Conservation (phyloP, 257 asterid genomes). For the Solanum chaucha region DNA sequence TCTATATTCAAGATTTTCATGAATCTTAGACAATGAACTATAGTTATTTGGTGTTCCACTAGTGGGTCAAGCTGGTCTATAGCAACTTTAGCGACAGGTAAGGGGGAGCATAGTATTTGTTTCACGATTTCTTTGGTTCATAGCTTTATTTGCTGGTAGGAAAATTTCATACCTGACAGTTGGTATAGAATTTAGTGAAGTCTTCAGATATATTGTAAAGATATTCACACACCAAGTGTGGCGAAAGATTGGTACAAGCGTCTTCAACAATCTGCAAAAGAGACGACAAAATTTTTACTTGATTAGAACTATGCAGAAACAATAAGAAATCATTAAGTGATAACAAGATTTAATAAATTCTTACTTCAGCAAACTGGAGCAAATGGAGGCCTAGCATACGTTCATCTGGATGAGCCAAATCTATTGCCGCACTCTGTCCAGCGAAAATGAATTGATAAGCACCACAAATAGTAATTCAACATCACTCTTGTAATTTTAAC, state of each 20-base stretch:
- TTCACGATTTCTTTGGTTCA: not conserved
- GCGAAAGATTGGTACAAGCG: slow-evolving; percentile 58
- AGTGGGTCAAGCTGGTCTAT: not conserved
- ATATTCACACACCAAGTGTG: slow-evolving; percentile 72
- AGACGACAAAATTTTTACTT: not conserved
- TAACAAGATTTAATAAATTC: not conserved
- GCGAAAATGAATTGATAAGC: slow-evolving; percentile 4
- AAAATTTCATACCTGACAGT: slow-evolving; percentile 60
- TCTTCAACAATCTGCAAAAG: slow-evolving; percentile 64
- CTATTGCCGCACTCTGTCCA: slow-evolving; percentile 47
- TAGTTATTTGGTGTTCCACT: not conserved
- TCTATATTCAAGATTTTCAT: not conserved
- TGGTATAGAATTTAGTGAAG: slow-evolving; percentile 74
- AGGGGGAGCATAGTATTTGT: not conserved
- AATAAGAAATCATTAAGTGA: not conserved
- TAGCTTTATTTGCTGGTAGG: not conserved
- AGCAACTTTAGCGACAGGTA: not conserved
- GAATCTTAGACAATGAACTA: not conserved
- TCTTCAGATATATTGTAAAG: slow-evolving; percentile 78
- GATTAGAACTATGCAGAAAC: not conserved
- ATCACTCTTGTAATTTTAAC: not conserved
- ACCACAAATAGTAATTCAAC: not conserved
- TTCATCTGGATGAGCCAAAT: slow-evolving; percentile 75
- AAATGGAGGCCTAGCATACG: slow-evolving; percentile 74
- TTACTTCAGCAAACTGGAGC: slow-evolving; percentile 87